Evolutionary conservation across 2,329 filamentous ascomycete species (phyloP).

Genomic region (Aspergillus brunneoviolaceus): DNA sequence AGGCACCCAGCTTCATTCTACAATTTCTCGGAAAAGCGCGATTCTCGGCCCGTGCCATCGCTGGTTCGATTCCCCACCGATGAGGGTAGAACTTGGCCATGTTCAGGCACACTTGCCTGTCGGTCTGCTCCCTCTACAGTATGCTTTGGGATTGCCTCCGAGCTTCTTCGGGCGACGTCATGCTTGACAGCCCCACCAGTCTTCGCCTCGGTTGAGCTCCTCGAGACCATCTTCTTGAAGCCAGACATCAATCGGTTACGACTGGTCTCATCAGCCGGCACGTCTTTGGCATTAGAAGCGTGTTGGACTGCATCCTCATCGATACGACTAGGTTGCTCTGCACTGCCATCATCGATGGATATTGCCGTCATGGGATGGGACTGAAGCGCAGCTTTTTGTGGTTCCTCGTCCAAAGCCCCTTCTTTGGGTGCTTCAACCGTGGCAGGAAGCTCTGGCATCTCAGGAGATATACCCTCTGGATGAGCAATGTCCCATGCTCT

Average conservation of each 20-base stretch:
- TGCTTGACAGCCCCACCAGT: conserved; percentile 16
- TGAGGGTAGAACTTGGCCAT: conserved; percentile 32
- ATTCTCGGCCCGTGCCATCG: conserved; percentile 31
- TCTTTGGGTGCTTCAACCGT: background rate
- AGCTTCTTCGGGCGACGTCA: conserved; percentile 6
- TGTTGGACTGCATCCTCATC: conserved; percentile 14
- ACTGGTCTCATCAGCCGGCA: conserved; percentile 18
- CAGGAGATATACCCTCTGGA: background rate
- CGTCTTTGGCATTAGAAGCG: conserved; percentile 16
- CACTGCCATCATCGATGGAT: conserved; percentile 17
- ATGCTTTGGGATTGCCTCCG: conserved; percentile 10
- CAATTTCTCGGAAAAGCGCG: conserved; percentile 40
- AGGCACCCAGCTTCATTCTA: conserved; percentile 17
- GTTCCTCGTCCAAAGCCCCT: conserved; percentile 10
- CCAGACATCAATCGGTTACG: conserved; percentile 28
- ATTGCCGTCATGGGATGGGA: conserved; percentile 32
- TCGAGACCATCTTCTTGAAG: conserved; percentile 28
- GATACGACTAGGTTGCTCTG: conserved; percentile 18
- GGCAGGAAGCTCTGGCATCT: conserved; percentile 2
- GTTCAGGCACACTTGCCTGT: conserved; percentile 31
- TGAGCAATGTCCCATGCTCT: conserved; percentile 4
- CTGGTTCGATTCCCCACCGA: conserved; percentile 25
- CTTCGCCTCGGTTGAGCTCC: conserved; percentile 21
- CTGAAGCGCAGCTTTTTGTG: conserved; percentile 27
- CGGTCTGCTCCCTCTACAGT: conserved; percentile 26